Conservation (phyloP, 2,329 filamentous ascomycete genomes). For the Aspergillus fischeri region DNA sequence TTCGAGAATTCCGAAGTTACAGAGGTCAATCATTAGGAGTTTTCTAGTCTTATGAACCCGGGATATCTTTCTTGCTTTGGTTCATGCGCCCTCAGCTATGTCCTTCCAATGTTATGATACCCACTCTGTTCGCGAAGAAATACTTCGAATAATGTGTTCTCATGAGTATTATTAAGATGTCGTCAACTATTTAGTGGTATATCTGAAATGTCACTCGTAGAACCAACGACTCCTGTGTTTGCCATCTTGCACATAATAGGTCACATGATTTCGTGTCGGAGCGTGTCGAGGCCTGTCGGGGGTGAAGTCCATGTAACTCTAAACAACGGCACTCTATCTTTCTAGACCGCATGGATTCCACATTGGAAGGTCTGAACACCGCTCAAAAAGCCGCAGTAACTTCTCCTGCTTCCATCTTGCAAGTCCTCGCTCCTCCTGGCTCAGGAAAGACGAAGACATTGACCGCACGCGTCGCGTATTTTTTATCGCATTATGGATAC, state of each 20-base stretch:
- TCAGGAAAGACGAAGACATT: conserved; percentile 94
- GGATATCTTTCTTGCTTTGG: not conserved
- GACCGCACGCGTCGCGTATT: conserved; percentile 85
- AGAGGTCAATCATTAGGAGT: not conserved
- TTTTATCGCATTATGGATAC: conserved; percentile 67
- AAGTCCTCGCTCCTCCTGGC: conserved; percentile 61
- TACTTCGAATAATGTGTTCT: not conserved
- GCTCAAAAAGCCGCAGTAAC: conserved; percentile 63
- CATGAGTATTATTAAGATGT: not conserved
- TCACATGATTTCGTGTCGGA: conserved; percentile 11
- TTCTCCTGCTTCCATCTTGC: conserved; percentile 55
- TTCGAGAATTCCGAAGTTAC: not conserved
- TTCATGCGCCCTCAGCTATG: not conserved
- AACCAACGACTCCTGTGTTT: conserved; percentile 1
- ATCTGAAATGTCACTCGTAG: not conserved
- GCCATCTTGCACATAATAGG: not conserved
- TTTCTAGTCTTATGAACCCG: not conserved
- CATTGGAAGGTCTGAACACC: conserved; percentile 60
- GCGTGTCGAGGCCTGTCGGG: conserved; percentile 1
- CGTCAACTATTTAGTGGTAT: too few relatives aligned
- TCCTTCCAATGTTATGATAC: not conserved
- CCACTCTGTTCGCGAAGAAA: not conserved
- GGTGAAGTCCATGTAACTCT: not conserved
- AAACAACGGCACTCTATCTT: not conserved
- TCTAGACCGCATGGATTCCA: conserved; percentile 44